A percentile compares a stretch with the other conserved stretches of the same genome.
phyloP scores from a whole-genome alignment of 352 stramenopile species.

The Globisporangium cystogenes region DNA sequence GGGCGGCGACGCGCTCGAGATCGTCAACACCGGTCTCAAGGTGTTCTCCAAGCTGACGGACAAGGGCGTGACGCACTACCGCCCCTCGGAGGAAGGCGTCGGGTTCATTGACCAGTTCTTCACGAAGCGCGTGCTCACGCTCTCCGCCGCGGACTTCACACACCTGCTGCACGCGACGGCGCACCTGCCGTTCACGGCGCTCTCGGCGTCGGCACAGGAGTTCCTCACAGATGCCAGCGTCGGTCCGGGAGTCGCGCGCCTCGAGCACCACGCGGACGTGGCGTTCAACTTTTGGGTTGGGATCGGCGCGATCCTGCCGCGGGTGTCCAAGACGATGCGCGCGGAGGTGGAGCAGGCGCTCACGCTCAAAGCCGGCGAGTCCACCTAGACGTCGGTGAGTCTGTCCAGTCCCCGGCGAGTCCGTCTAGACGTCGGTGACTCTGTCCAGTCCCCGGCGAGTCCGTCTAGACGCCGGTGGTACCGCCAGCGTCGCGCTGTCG shows the following conservation, averaged over 20 bases:
- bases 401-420: no score
- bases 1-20: constrained; percentile 65
- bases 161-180: constrained; percentile 42
- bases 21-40: constrained; percentile 91
- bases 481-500: constrained; percentile 5
- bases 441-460: no score
- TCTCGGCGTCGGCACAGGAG: constrained; percentile 33
- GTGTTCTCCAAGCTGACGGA: constrained; percentile 83
- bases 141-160: constrained; percentile 38
- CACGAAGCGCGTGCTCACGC: constrained; percentile 60
- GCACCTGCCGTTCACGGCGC: constrained; percentile 44
- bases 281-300: constrained; percentile 78
- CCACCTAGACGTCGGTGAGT: not conserved
- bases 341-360: constrained; percentile 47
- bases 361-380: constrained; percentile 10
- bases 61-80: constrained; percentile 69
- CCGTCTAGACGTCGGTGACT: not conserved
- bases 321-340: constrained; percentile 65
- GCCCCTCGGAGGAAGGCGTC: constrained; percentile 83
- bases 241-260: constrained; percentile 53
- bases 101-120: constrained; percentile 85
- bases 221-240: constrained; percentile 26
- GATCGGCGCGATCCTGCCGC: constrained; percentile 62
- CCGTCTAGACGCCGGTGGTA: not conserved
- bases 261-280: constrained; percentile 32